Evolutionary conservation across 2,329 filamentous ascomycete species (phyloP).

Genomic region (Colletotrichum lindemuthianum): DNA sequence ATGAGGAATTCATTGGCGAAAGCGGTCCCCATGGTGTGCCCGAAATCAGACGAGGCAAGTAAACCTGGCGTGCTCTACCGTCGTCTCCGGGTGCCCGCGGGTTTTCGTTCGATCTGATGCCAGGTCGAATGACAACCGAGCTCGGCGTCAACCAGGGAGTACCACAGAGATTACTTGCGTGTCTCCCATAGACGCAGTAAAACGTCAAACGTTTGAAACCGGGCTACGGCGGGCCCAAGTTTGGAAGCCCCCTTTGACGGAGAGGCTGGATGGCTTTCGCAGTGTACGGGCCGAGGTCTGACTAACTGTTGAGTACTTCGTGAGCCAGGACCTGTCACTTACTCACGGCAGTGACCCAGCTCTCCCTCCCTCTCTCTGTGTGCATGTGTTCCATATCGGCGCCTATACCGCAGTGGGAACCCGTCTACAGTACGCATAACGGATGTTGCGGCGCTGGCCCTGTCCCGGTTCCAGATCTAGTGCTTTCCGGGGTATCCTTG

Average conservation of each 20-base stretch:
- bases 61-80: too few relatives aligned
- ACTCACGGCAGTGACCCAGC: too few relatives aligned
- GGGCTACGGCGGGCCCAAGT: slow-evolving; percentile 4
- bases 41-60: too few relatives aligned
- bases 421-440: too few relatives aligned
- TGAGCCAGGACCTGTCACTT: too few relatives aligned
- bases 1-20: too few relatives aligned
- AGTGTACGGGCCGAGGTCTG: too few relatives aligned
- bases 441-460: too few relatives aligned
- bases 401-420: background rate
- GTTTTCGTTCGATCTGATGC: slow-evolving; percentile 21
- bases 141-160: slow-evolving; percentile 12
- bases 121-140: slow-evolving; percentile 1
- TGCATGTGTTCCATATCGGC: background rate
- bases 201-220: slow-evolving; percentile 35
- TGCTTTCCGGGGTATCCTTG: slow-evolving; percentile 3
- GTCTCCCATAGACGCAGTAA: slow-evolving; percentile 12
- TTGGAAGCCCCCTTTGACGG: background rate
- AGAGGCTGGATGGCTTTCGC: too few relatives aligned
- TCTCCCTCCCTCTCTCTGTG: too few relatives aligned
- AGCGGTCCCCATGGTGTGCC: too few relatives aligned
- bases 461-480: background rate
- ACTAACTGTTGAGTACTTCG: too few relatives aligned
- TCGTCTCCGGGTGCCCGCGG: slow-evolving; percentile 11
- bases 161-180: slow-evolving; percentile 1